These are phyloP conservation scores for Bipolaris zeicola DNA, from an alignment of 2,329 filamentous ascomycete genomes.

Conservation along the genomic window DNA sequence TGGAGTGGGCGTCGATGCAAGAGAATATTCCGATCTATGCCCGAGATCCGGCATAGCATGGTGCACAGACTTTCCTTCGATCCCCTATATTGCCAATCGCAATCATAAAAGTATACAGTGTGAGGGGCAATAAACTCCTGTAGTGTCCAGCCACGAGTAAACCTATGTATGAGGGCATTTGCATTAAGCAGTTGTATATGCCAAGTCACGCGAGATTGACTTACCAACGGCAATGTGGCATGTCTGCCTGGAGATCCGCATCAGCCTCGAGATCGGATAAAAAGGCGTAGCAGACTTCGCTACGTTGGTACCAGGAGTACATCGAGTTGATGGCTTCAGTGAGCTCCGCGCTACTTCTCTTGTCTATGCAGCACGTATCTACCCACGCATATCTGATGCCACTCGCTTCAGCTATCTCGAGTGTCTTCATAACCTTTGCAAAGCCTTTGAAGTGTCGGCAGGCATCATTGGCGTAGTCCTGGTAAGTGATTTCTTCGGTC, in stretches of 20 bases:
- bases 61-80: neutral
- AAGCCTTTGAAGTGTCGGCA: neutral
- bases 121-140: conserved; percentile 2
- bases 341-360: conserved; percentile 15
- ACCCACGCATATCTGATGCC: neutral
- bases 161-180: too few relatives aligned
- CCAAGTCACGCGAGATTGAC: neutral
- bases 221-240: conserved; percentile 1
- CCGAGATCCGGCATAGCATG: neutral
- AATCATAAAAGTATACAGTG: neutral
- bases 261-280: neutral
- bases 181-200: too few relatives aligned
- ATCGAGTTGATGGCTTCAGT: conserved; percentile 21
- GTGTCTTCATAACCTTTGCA: neutral
- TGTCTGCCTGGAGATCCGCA: neutral
- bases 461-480: neutral
- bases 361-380: conserved; percentile 15
- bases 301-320: conserved; percentile 15
- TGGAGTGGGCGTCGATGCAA: neutral
- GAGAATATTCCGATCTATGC: neutral
- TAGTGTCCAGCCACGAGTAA: neutral
- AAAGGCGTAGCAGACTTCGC: conserved; percentile 17
- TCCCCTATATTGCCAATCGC: neutral
- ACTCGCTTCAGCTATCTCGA: neutral
- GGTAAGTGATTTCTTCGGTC: neutral